Evolutionary conservation across 1,284 basidiomycete species (phyloP).

Genomic region (Ceratobasidium sp.): DNA sequence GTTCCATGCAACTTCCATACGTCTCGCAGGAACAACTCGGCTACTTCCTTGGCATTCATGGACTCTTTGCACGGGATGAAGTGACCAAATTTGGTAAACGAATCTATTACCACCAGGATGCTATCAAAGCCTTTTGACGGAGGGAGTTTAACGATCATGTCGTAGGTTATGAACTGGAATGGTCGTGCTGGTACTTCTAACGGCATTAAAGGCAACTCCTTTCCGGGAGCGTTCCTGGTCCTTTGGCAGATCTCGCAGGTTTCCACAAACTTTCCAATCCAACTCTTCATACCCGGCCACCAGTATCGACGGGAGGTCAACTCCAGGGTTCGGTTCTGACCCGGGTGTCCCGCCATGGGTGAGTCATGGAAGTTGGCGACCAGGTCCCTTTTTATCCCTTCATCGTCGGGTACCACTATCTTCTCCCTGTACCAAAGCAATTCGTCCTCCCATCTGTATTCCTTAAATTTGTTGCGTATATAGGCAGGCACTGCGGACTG

Average conservation of each 20-base stretch:
- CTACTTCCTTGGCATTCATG: slow-evolving; percentile 33
- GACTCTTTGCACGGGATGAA: slow-evolving; percentile 50
- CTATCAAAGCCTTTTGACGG: slow-evolving; percentile 49
- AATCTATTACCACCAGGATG: slow-evolving; percentile 54
- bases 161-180: slow-evolving; percentile 53
- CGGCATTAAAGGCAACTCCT: slow-evolving; percentile 45
- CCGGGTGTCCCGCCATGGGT: slow-evolving; percentile 42
- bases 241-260: slow-evolving; percentile 48
- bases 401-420: slow-evolving; percentile 45
- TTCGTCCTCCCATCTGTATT: not conserved
- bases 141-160: slow-evolving; percentile 54
- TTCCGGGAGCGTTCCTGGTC: slow-evolving; percentile 54
- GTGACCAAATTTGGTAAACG: slow-evolving; percentile 52
- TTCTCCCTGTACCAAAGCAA: slow-evolving; percentile 19
- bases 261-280: slow-evolving; percentile 44
- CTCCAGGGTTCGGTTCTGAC: slow-evolving; percentile 34
- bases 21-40: not conserved
- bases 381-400: slow-evolving; percentile 4
- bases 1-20: slow-evolving; percentile 44
- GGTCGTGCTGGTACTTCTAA: slow-evolving; percentile 47
- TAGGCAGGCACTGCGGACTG: too few species aligned
- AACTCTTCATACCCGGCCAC: slow-evolving; percentile 45
- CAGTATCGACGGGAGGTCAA: slow-evolving; percentile 39
- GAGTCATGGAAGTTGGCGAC: slow-evolving; percentile 34
- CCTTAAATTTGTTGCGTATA: not conserved